Percentiles rank a stretch among this genome's conserved stretches.
These are phyloP conservation scores for Chimonanthus salicifolius DNA, from an alignment of 164 flowering plant species.

Conservation along the genomic window DNA sequence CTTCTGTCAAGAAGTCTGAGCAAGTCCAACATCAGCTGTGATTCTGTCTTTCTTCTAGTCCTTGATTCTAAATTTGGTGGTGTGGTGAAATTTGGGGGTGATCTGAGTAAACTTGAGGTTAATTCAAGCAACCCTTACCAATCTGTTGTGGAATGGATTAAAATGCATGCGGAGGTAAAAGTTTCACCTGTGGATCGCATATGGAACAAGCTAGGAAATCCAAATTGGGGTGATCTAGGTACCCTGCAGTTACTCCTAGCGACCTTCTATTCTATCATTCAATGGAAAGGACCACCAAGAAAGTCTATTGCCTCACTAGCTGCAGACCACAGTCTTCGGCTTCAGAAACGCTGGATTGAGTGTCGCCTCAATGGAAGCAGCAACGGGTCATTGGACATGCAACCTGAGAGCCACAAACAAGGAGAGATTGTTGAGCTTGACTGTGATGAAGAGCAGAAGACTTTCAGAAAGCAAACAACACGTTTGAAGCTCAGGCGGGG, in stretches of 20 bases:
- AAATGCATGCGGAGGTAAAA: slow-evolving; percentile 41
- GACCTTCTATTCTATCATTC: slow-evolving; percentile 60
- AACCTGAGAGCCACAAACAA: slow-evolving; percentile 18
- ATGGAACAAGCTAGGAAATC: slow-evolving; percentile 89
- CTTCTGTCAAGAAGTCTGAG: slow-evolving; percentile 51
- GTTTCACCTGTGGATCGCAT: slow-evolving; percentile 62
- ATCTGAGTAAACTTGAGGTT: slow-evolving; percentile 51
- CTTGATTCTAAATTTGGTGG: slow-evolving; percentile 68
- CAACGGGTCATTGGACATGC: slow-evolving; percentile 24
- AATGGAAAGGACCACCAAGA: slow-evolving; percentile 64
- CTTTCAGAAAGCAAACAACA: slow-evolving; percentile 27
- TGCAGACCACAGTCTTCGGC: slow-evolving; percentile 67
- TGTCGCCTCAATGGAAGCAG: slow-evolving; percentile 38
- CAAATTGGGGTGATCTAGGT: slow-evolving; percentile 82
- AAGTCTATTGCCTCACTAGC: slow-evolving; percentile 60
- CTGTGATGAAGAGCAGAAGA: slow-evolving; percentile 29
- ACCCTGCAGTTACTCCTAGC: slow-evolving; percentile 66
- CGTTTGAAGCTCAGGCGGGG: slow-evolving; percentile 41
- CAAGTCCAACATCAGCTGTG: slow-evolving; percentile 25
- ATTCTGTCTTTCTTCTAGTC: slow-evolving; percentile 45
- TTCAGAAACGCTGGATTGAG: slow-evolving; percentile 61
- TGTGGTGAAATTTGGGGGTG: slow-evolving; percentile 65
- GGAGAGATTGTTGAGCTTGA: slow-evolving; percentile 65
- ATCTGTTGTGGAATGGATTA: slow-evolving; percentile 63
- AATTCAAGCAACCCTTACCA: slow-evolving; percentile 44